These are phyloP conservation scores for Cutaneotrichosporon sp. DNA, from an alignment of 1,284 basidiomycete genomes.

Conservation along the genomic window DNA sequence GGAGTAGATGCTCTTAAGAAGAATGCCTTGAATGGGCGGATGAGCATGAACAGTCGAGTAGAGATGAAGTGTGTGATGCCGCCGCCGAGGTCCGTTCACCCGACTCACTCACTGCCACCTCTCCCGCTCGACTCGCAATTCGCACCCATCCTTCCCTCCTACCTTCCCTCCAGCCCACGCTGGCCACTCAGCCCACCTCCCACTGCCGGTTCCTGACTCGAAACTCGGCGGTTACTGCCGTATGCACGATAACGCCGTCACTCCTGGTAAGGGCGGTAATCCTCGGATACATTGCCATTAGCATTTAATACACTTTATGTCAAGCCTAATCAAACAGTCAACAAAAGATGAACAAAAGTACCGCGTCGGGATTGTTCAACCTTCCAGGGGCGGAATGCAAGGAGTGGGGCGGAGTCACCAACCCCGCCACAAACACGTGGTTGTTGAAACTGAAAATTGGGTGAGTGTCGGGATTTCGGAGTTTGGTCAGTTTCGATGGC, in stretches of 20 bases:
- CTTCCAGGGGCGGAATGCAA: not conserved
- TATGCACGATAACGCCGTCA: no score
- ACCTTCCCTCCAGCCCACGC: no score
- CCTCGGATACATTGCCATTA: not conserved
- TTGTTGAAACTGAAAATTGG: not conserved
- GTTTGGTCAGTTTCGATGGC: not conserved
- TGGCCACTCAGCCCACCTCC: no score
- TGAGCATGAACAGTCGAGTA: conserved; percentile 19
- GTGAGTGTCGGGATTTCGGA: not conserved
- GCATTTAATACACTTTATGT: not conserved
- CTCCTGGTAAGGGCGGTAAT: no score
- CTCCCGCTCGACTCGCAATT: conserved; percentile 1
- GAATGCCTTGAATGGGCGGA: conserved; percentile 23
- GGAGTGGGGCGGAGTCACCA: not conserved
- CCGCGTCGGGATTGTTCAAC: not conserved
- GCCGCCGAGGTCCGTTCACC: not conserved
- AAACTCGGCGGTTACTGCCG: not conserved
- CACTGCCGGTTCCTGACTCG: not conserved
- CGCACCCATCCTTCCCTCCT: no score
- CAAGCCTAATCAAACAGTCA: not conserved
- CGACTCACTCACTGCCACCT: no score
- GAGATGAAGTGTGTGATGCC: not conserved
- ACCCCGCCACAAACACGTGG: not conserved
- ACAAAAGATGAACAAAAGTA: not conserved
- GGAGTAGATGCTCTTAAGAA: conserved; percentile 21